These are phyloP conservation scores for Pezicula neosporulosa DNA, from an alignment of 2,329 filamentous ascomycete species.

Conservation along the genomic window DNA sequence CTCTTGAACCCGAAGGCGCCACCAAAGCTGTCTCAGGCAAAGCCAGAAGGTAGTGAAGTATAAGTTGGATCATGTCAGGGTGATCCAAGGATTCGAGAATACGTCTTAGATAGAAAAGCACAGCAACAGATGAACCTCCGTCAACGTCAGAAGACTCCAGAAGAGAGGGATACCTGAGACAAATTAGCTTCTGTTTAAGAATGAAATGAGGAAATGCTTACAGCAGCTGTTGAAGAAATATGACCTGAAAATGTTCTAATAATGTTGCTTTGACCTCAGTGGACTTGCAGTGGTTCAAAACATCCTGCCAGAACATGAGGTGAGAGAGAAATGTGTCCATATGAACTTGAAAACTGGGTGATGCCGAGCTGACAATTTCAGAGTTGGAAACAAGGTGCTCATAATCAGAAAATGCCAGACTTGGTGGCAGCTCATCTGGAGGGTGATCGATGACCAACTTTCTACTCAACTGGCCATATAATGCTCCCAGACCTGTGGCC, in stretches of 20 bases:
- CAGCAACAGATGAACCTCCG: constrained; percentile 92
- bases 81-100: constrained; percentile 91
- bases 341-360: constrained; percentile 75
- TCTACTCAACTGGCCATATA: constrained; percentile 64
- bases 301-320: constrained; percentile 96
- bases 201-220: constrained; percentile 41
- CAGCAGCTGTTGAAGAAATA: constrained; percentile 92
- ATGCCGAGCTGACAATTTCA: constrained; percentile 71
- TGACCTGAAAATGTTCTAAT: constrained; percentile 93
- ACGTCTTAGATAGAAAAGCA: constrained; percentile 86
- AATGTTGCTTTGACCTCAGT: constrained; percentile 88
- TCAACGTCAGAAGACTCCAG: constrained; percentile 96
- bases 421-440: constrained; percentile 72
- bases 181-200: constrained; percentile 11
- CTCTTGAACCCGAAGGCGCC: constrained; percentile 31
- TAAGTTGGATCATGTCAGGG: constrained; percentile 89
- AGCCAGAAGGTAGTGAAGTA: constrained; percentile 87
- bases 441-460: constrained; percentile 80
- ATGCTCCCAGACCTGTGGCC: constrained; percentile 87
- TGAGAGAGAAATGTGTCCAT: constrained; percentile 93
- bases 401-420: constrained; percentile 88
- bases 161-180: constrained; percentile 79
- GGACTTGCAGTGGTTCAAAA: constrained; percentile 91
- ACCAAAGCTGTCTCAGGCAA: constrained; percentile 56
- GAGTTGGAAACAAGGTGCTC: constrained; percentile 66